phyloP scores from a whole-genome alignment of 805 yeast genomes.

The Pichia deserticola region DNA sequence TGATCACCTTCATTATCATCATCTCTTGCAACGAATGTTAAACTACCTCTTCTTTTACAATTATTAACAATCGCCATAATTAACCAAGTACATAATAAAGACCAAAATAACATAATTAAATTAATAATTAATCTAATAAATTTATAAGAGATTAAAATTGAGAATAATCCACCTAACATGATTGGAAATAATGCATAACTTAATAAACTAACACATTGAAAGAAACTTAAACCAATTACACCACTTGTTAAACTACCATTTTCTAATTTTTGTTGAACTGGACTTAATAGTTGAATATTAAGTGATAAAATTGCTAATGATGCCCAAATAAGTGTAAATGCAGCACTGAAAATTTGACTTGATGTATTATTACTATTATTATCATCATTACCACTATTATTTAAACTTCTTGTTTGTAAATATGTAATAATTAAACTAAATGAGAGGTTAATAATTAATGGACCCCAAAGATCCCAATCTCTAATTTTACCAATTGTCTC shows the following conservation, averaged over 20 bases:
- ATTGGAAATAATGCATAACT: conserved; percentile 53
- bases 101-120: conserved; percentile 40
- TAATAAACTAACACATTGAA: conserved; percentile 49
- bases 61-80: conserved; percentile 39
- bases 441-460: conserved; percentile 42
- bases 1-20: conserved; percentile 43
- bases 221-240: conserved; percentile 38
- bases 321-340: conserved; percentile 47
- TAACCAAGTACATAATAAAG: conserved; percentile 44
- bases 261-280: conserved; percentile 29
- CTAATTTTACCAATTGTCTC: conserved; percentile 31
- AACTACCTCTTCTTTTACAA: conserved; percentile 19
- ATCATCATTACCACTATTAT: conserved; percentile 12
- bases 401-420: conserved; percentile 28
- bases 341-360: conserved; percentile 46
- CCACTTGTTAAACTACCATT: conserved; percentile 24
- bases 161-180: conserved; percentile 39
- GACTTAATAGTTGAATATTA: conserved; percentile 49
- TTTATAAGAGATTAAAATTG: conserved; percentile 38
- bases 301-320: conserved; percentile 41
- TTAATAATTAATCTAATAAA: conserved; percentile 35
- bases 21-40: conserved; percentile 13
- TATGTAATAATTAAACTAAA: conserved; percentile 44
- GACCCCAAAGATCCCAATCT: conserved; percentile 64
- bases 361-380: conserved; percentile 22